Base-by-base conservation (phyloP, 2,329 filamentous ascomycete genomes). In the Rugonectria rugulosa region DNA sequence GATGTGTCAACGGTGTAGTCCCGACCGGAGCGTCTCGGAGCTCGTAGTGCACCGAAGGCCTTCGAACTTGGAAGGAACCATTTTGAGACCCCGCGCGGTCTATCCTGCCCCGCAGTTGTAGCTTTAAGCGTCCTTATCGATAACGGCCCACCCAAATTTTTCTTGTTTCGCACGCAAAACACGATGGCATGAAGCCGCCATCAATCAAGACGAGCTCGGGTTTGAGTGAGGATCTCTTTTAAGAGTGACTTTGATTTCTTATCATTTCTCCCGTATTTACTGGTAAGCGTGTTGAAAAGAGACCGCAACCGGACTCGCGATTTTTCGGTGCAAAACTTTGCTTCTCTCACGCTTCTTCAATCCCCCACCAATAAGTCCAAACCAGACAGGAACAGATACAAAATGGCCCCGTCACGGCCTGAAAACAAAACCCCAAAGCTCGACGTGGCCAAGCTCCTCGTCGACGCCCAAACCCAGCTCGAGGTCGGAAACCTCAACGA, bases 331-430 rank as follows among this genome's bases (percentile, higher is more conserved):
- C 29, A 14, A 11, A 10, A 32, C n/a, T 27, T 27, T 11, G 24
- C n/a, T 27, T 27, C 24, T 27, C 24, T 11, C 29, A 14, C 29
- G 12, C 10, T 11, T 31, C 36, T 23, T n/a, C 19, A 19, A 36
- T 17, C 50, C 38, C 53, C 57, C 47, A 29, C 52, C 43, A 48
- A 55, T 34, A 57, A 54, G 31, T 41, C n/a, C n/a, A n/a, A n/a
- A n/a, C n/a, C n/a, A n/a, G n/a, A n/a, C n/a, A n/a, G n/a, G n/a
- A n/a, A n/a, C 34, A 44, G 24, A 46, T 46, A 32, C 53, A 26
- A 36, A 26, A 79, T 79, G 77, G 77, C 77, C 57, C 77, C 77
- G 24, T 75, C 69, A 37, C 70, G 75, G 63, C 72, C 76, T 43
- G 71, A 67, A 31, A 64, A 65, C 59, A 77, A 73, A 62, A 75